Conservation (phyloP, 768 basidiomycete genomes). For the Russula virescens region DNA sequence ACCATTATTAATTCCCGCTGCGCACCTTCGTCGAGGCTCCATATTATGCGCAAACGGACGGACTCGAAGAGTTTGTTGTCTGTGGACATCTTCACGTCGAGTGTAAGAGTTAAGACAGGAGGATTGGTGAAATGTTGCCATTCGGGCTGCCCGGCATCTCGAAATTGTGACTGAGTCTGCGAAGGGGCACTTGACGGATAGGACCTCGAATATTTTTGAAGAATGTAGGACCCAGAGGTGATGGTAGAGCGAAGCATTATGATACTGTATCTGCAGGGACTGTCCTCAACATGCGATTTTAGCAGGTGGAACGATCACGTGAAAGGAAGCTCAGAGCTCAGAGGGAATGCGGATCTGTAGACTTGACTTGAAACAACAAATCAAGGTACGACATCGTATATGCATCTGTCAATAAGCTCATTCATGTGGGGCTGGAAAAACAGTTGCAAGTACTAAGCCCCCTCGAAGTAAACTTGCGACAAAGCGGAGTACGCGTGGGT, state of each 20-base stretch:
- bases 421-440: background rate
- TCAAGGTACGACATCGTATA: background rate
- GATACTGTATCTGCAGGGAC: background rate
- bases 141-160: slow-evolving; percentile 37
- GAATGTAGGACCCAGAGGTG: slow-evolving; percentile 48
- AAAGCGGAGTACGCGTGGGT: slow-evolving; percentile 8
- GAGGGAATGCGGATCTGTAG: too few species aligned
- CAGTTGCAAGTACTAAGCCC: background rate
- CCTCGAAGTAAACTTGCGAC: background rate
- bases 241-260: slow-evolving; percentile 49
- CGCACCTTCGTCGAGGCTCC: slow-evolving; percentile 46
- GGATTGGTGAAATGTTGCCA: slow-evolving; percentile 82
- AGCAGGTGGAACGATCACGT: slow-evolving; percentile 8
- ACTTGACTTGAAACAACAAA: too few species aligned
- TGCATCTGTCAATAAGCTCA: background rate
- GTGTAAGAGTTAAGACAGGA: slow-evolving; percentile 53
- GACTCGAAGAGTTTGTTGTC: slow-evolving; percentile 47
- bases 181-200: slow-evolving; percentile 35
- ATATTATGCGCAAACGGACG: slow-evolving; percentile 57
- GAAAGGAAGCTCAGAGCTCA: background rate
- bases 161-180: slow-evolving; percentile 20
- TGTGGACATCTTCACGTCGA: slow-evolving; percentile 51
- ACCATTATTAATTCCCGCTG: slow-evolving; percentile 63
- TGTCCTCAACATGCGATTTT: too few species aligned
- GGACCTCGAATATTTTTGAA: slow-evolving; percentile 65